Conservation (phyloP, 345 rosid genomes). For the Hirschfeldia incana region DNA sequence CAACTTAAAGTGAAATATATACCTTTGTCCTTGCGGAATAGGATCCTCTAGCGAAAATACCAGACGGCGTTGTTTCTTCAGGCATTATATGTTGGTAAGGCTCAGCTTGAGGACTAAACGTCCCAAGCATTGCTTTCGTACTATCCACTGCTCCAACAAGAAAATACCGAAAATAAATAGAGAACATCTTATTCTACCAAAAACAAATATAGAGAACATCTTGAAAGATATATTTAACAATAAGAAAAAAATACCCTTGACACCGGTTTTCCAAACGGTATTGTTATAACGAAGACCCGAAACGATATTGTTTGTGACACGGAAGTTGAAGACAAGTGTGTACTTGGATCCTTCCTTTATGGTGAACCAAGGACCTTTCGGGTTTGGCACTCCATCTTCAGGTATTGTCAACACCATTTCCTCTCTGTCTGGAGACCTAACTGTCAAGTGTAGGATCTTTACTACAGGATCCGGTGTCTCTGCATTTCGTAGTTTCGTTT, state of each 20-base stretch:
- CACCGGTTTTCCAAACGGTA: constrained; percentile 78
- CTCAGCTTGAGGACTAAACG: constrained; percentile 89
- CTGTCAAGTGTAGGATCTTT: constrained; percentile 67
- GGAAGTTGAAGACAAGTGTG: constrained; percentile 63
- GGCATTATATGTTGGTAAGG: constrained; percentile 71
- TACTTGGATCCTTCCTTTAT: constrained; percentile 84
- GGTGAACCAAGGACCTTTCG: constrained; percentile 80
- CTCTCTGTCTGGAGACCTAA: constrained; percentile 66
- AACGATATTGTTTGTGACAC: constrained; percentile 37
- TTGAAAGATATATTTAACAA: not conserved
- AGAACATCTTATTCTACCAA: not conserved
- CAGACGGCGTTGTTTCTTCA: constrained; percentile 90
- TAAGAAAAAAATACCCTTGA: constrained; percentile 49
- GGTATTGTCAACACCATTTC: constrained; percentile 71
- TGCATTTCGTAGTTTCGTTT: constrained; percentile 28
- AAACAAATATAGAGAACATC: not conserved
- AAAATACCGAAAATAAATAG: not conserved
- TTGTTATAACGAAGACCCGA: constrained; percentile 79
- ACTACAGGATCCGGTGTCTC: constrained; percentile 87
- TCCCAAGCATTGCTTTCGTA: constrained; percentile 86
- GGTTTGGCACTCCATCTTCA: constrained; percentile 56
- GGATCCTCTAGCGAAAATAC: constrained; percentile 80
- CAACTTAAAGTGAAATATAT: not conserved
- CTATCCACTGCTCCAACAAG: constrained; percentile 60
- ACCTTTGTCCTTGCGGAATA: constrained; percentile 87